Base-by-base conservation (phyloP, 2,329 filamentous ascomycete species). In the Hypoxylon sp. region DNA sequence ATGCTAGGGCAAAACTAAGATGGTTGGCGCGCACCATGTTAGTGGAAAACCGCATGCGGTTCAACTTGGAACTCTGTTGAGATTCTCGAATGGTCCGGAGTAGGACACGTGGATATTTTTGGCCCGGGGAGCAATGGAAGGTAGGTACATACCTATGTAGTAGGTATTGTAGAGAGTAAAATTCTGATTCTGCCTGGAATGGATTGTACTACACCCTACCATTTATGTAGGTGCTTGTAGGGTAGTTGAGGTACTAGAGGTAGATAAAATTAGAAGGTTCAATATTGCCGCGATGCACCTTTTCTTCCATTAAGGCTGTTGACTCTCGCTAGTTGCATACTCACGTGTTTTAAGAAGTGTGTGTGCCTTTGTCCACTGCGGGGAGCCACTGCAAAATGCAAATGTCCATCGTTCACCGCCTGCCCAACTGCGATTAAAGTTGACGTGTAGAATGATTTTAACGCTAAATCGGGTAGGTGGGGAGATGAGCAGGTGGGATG, bases 391-490 rank as follows among this genome's bases (percentile, higher is more conserved):
- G 31, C 31, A 31, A 46, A 20, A 31, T 57, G 58, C 13, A 48
- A 56, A n/a, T 61, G 55, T 37, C 46, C 4, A 37, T 20, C 40
- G 33, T 46, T 68, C 64, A 70, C 68, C 68, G 68, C 68, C 64
- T 70, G 35, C 68, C 67, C 31, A 20, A 40, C 61, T 58, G 33
- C 33, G 64, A 59, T 51, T 27, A 67, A 60, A 60, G 46, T 66
- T 65, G 55, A 66, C 61, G 58, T 65, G 61, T 65, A 65, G 31
- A 61, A 68, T 54, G 44, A 46, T 60, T 70, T 67, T 66, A 63
- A 50, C 56, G 66, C 69, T 66, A 72, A 69, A 73, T 72, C 64
- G 55, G 69, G 71, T 70, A 72, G 55, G 71, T 73, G 71, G 71
- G 71, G 69, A 61, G 57, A 60, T 48, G 37, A 60, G 31, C 42